These are phyloP conservation scores for Chytriomyces hyalinus DNA, from an alignment of 192 early-diverging fungal genomes.

Conservation along the genomic window DNA sequence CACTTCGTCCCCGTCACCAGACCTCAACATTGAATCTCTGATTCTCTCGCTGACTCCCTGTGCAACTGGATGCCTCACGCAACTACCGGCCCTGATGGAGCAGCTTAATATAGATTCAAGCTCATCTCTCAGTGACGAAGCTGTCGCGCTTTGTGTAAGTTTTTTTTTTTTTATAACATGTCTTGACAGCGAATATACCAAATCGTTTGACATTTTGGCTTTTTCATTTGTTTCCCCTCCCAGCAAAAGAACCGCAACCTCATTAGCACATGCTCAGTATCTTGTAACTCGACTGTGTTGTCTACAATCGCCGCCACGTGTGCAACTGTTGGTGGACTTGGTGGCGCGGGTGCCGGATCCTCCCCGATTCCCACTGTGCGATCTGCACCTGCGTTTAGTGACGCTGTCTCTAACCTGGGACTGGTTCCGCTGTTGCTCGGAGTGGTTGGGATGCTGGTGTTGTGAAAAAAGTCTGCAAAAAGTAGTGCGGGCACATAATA, in stretches of 20 bases:
- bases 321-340: conserved; percentile 1
- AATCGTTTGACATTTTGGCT: neutral
- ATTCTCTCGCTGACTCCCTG: conserved; percentile 16
- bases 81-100: conserved; percentile 2
- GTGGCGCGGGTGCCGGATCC: neutral
- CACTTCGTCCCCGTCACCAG: neutral
- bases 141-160: conserved; percentile 27
- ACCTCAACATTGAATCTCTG: conserved; percentile 1
- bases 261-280: conserved; percentile 1
- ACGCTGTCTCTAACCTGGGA: neutral
- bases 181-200: neutral
- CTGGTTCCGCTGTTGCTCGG: neutral
- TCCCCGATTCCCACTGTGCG: conserved; percentile 2
- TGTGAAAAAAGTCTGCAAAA: neutral
- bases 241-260: conserved; percentile 12
- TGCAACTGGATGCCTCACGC: conserved; percentile 11
- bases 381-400: neutral
- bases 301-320: conserved; percentile 2
- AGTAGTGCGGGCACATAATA: neutral
- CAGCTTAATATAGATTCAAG: conserved; percentile 2
- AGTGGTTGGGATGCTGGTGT: neutral
- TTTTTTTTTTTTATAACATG: too few species aligned
- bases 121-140: neutral
- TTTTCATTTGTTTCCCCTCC: neutral
- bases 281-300: conserved; percentile 13